Conservation (phyloP, 106 monocot species). For the Dactylorhiza incarnata region DNA sequence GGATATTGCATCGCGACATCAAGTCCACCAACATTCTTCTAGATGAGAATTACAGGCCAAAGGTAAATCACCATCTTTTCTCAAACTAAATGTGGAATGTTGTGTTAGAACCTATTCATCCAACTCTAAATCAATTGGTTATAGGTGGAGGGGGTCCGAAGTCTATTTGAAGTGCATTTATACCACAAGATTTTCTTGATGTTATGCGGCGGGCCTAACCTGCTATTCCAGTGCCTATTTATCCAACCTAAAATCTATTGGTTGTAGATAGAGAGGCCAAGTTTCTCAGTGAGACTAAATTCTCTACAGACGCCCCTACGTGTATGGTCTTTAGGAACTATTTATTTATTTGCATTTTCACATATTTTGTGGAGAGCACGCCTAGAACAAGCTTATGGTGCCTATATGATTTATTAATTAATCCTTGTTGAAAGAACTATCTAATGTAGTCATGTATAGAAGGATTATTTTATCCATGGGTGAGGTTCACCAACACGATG, state of each 20-base stretch:
- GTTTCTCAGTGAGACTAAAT: no score
- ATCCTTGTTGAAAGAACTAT: background rate
- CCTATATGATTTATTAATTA: background rate
- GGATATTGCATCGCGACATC: conserved; percentile 87
- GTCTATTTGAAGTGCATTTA: background rate
- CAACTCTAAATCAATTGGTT: background rate
- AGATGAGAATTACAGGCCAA: conserved; percentile 63
- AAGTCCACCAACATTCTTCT: conserved; percentile 97
- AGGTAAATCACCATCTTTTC: conserved; percentile 32
- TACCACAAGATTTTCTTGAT: background rate
- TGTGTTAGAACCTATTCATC: background rate
- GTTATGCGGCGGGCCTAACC: no score
- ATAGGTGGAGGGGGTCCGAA: background rate
- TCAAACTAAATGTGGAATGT: background rate
- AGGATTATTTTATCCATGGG: background rate
- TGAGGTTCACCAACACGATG: background rate
- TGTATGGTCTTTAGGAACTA: no score
- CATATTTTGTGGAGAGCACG: no score
- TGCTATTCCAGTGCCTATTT: no score
- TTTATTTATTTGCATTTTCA: no score
- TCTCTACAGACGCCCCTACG: no score
- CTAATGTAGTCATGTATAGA: background rate
- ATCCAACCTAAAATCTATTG: no score
- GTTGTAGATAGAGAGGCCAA: no score
- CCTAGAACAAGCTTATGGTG: background rate